These are phyloP conservation scores for Beverwykella pulmonaria DNA, from an alignment of 495 filamentous ascomycete species.

Conservation along the genomic window DNA sequence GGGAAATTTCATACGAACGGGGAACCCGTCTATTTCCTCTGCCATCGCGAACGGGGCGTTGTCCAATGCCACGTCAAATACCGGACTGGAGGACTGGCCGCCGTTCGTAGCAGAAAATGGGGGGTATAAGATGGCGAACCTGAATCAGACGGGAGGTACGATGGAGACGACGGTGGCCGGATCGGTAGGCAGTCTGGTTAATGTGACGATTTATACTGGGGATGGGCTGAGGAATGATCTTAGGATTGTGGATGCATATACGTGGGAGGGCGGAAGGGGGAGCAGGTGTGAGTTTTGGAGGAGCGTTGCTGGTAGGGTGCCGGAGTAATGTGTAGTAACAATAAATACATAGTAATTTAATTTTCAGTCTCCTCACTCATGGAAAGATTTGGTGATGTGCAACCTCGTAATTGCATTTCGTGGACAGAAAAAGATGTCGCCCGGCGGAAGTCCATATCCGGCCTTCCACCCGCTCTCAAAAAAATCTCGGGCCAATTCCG, in stretches of 20 bases:
- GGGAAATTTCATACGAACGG: slow-evolving; percentile 57
- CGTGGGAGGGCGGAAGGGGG: slow-evolving; percentile 63
- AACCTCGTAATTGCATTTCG: too few relatives aligned
- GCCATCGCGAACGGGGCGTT: slow-evolving; percentile 23
- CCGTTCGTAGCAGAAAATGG: slow-evolving; percentile 3
- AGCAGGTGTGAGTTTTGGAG: slow-evolving; percentile 62
- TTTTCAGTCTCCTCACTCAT: too few relatives aligned
- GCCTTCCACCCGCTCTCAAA: not conserved
- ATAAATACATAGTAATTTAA: not conserved
- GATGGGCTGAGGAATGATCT: slow-evolving; percentile 56
- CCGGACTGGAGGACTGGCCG: slow-evolving; percentile 8
- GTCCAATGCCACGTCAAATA: not conserved
- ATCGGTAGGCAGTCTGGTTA: not conserved
- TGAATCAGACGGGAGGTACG: slow-evolving; percentile 59
- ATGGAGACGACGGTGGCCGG: slow-evolving; percentile 15
- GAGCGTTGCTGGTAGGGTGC: slow-evolving; percentile 50
- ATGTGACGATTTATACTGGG: slow-evolving; percentile 40
- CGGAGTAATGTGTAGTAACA: slow-evolving; percentile 21
- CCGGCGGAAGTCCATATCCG: not conserved
- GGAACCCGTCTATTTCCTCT: slow-evolving; percentile 53
- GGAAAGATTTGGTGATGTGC: too few relatives aligned
- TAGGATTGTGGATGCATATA: slow-evolving; percentile 51
- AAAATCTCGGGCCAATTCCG: slow-evolving; percentile 1
- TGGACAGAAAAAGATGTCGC: too few relatives aligned
- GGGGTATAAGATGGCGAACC: slow-evolving; percentile 45